A percentile compares a stretch with the other conserved stretches of the same genome.
Conservation (phyloP, 805 yeast genomes). For the Tetrapisispora arboricola region DNA sequence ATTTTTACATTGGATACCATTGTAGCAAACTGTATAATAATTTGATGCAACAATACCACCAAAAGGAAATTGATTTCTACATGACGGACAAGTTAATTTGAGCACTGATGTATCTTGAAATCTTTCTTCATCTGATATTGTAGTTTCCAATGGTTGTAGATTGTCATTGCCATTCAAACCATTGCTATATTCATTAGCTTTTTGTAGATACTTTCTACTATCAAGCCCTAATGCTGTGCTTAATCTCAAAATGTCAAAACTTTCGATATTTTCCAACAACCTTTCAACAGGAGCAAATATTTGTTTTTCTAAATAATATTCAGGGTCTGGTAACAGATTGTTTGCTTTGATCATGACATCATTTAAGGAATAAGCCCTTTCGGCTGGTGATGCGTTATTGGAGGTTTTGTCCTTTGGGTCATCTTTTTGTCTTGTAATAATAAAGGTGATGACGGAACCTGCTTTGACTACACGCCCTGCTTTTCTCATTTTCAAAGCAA, state of each 20-base stretch:
- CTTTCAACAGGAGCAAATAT: conserved; percentile 85
- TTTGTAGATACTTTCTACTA: conserved; percentile 44
- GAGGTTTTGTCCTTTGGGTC: conserved; percentile 26
- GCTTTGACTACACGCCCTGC: conserved; percentile 82
- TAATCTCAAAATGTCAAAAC: conserved; percentile 69
- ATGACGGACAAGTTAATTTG: conserved; percentile 44
- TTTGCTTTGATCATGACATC: conserved; percentile 51
- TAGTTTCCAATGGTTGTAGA: conserved; percentile 69
- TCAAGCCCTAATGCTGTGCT: conserved; percentile 76
- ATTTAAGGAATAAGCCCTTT: conserved; percentile 72
- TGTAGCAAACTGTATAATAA: conserved; percentile 49
- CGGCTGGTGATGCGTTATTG: conserved; percentile 20
- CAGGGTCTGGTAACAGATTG: conserved; percentile 57
- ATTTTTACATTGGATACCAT: conserved; percentile 60
- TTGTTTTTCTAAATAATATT: conserved; percentile 78
- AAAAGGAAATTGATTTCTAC: conserved; percentile 51
- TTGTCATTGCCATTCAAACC: conserved; percentile 29
- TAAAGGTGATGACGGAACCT: conserved; percentile 82
- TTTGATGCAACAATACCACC: conserved; percentile 65
- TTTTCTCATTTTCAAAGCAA: conserved; percentile 70
- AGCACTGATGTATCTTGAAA: conserved; percentile 56
- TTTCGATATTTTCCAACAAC: conserved; percentile 73
- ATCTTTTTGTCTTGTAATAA: conserved; percentile 47
- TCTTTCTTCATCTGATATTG: conserved; percentile 71
- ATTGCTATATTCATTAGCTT: conserved; percentile 23